A percentile compares a stretch with the other conserved stretches of the same genome.
Evolutionary conservation across 768 basidiomycete genomes (phyloP).

Genomic region (Porphyrellus cyaneotinctus): DNA sequence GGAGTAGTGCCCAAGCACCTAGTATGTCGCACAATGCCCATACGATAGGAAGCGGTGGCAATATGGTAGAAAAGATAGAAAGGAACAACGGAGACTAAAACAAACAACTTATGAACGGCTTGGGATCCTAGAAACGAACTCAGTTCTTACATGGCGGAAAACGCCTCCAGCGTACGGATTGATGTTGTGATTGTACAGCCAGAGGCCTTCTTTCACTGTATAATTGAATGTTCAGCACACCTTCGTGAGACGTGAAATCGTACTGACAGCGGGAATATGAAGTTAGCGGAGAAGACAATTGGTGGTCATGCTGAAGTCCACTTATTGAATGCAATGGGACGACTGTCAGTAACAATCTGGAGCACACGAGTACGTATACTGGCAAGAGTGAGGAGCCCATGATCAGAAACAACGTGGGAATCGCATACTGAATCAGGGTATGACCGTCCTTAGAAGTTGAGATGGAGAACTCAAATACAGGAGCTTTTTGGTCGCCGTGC

Average conservation of each 20-base stretch:
- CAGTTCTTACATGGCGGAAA: slow-evolving; percentile 71
- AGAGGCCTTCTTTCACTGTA: slow-evolving; percentile 86
- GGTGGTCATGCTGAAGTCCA: slow-evolving; percentile 62
- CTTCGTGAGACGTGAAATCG: not conserved
- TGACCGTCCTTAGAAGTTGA: no score
- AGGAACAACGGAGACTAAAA: slow-evolving; percentile 77
- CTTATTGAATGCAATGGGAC: slow-evolving; percentile 41
- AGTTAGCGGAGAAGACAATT: slow-evolving; percentile 78
- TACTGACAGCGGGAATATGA: slow-evolving; percentile 71
- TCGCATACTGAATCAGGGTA: not conserved
- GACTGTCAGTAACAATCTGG: slow-evolving; percentile 51
- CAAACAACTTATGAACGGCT: not conserved
- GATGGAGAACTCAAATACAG: no score
- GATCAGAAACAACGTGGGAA: not conserved
- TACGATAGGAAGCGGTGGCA: slow-evolving; percentile 56
- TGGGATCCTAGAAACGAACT: not conserved
- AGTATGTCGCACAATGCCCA: slow-evolving; percentile 71
- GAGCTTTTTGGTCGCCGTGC: no score
- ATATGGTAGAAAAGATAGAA: slow-evolving; percentile 65
- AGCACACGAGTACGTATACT: slow-evolving; percentile 41
- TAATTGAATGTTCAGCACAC: slow-evolving; percentile 8
- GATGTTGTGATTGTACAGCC: slow-evolving; percentile 69
- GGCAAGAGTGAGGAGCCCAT: slow-evolving; percentile 31
- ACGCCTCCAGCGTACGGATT: slow-evolving; percentile 86
- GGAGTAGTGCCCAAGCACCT: slow-evolving; percentile 64